phyloP scores from a whole-genome alignment of 805 yeast species.

The Spathaspora girioi region DNA sequence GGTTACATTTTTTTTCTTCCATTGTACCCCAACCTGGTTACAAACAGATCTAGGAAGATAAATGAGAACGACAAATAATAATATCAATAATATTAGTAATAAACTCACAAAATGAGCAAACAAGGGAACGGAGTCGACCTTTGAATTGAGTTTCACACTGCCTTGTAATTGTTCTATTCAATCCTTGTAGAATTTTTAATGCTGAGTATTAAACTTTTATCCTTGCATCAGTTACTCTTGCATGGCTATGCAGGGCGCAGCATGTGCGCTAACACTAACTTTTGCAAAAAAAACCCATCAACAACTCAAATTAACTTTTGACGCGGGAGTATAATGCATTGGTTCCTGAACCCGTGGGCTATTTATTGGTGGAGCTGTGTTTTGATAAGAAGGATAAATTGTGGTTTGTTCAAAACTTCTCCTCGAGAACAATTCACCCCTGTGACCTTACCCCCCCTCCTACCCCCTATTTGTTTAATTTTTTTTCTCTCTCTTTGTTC shows the following conservation, averaged over 20 bases:
- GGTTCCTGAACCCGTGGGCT: too few species aligned
- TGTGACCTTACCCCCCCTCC: not conserved
- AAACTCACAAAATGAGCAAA: not conserved
- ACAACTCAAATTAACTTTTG: not conserved
- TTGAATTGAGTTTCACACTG: not conserved
- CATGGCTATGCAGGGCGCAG: not conserved
- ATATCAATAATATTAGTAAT: not conserved
- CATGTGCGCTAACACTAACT: not conserved
- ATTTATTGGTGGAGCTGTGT: too few species aligned
- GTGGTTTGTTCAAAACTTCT: too few species aligned
- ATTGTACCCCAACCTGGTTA: not conserved
- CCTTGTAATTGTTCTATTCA: not conserved
- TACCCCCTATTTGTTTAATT: not conserved
- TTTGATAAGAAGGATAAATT: too few species aligned
- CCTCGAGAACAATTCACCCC: not conserved
- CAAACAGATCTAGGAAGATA: not conserved
- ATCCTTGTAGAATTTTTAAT: not conserved
- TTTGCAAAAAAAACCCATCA: not conserved
- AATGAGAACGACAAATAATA: not conserved
- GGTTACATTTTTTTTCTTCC: not conserved
- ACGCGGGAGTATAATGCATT: not conserved
- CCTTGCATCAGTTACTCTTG: not conserved
- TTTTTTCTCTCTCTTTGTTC: not conserved
- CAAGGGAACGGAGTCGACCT: not conserved
- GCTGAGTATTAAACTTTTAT: not conserved